phyloP scores from a whole-genome alignment of 2,329 filamentous ascomycete genomes.

The Xylaria sp. region DNA sequence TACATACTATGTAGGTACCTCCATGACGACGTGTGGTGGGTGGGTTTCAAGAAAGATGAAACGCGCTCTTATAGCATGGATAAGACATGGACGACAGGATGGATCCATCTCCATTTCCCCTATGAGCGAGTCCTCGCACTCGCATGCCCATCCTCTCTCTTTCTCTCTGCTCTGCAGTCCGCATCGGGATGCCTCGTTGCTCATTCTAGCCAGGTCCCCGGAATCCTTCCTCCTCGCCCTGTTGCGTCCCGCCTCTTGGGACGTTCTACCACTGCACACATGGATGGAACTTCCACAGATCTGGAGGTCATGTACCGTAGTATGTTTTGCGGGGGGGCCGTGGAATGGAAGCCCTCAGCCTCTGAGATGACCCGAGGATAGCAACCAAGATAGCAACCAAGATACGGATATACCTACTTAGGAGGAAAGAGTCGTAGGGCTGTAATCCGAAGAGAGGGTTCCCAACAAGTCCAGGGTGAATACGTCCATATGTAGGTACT shows the following conservation, averaged over 20 bases:
- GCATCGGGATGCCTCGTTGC: background rate
- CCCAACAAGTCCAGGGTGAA: background rate
- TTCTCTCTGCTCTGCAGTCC: background rate
- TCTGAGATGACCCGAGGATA: background rate
- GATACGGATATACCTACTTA: too few relatives aligned
- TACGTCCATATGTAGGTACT: too few relatives aligned
- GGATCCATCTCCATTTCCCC: background rate
- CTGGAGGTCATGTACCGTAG: too few relatives aligned
- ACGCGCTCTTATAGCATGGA: background rate
- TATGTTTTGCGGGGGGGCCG: too few relatives aligned
- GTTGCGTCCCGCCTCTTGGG: too few relatives aligned
- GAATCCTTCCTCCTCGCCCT: background rate
- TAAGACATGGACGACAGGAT: too few relatives aligned
- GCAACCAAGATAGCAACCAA: too few relatives aligned
- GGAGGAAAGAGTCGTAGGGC: too few relatives aligned
- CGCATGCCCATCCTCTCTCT: background rate
- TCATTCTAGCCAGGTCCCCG: background rate
- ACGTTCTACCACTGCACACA: background rate
- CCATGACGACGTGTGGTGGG: background rate
- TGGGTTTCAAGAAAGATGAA: background rate
- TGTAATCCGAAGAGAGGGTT: background rate
- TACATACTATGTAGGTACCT: too few relatives aligned
- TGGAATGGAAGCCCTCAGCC: background rate
- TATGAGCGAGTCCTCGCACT: background rate
- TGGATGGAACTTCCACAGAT: background rate